A percentile compares a stretch with the other conserved stretches of the same genome.
Conservation (phyloP, 352 stramenopile genomes). For the Phytopythium ostracodes region DNA sequence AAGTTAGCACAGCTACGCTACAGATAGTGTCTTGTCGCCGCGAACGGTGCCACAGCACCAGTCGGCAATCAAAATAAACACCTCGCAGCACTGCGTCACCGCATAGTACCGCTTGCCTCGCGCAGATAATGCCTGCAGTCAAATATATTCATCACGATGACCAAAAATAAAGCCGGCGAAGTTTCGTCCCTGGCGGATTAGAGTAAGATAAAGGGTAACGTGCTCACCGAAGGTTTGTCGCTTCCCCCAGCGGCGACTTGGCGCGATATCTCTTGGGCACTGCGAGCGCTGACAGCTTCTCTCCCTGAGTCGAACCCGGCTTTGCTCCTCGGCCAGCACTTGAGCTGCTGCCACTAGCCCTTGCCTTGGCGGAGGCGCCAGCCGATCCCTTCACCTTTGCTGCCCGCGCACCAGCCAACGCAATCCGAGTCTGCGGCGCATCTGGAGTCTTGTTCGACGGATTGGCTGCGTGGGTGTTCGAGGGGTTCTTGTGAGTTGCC, state of each 20-base stretch:
- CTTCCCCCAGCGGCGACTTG: conserved; percentile 28
- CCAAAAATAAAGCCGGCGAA: background rate
- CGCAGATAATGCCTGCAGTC: background rate
- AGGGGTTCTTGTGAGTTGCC: conserved; percentile 5
- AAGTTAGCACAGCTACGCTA: background rate
- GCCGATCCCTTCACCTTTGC: conserved; percentile 15
- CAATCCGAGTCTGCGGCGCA: background rate
- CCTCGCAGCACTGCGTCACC: background rate
- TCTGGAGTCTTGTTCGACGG: conserved; percentile 4
- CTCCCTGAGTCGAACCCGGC: conserved; percentile 6
- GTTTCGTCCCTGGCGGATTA: background rate
- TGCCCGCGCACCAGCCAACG: background rate
- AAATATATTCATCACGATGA: conserved; percentile 4
- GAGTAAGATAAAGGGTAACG: background rate
- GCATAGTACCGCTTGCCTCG: background rate
- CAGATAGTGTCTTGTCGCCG: too few species aligned
- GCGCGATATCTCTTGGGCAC: conserved; percentile 27
- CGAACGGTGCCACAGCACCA: background rate
- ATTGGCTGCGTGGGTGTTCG: background rate
- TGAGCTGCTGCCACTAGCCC: conserved; percentile 8
- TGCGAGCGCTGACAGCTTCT: conserved; percentile 22
- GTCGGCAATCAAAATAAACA: background rate
- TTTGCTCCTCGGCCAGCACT: conserved; percentile 15
- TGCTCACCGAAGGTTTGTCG: conserved; percentile 20
- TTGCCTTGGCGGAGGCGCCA: conserved; percentile 12